These are phyloP conservation scores for Samsoniella hepiali DNA, from an alignment of 2,329 filamentous ascomycete species.

Conservation along the genomic window DNA sequence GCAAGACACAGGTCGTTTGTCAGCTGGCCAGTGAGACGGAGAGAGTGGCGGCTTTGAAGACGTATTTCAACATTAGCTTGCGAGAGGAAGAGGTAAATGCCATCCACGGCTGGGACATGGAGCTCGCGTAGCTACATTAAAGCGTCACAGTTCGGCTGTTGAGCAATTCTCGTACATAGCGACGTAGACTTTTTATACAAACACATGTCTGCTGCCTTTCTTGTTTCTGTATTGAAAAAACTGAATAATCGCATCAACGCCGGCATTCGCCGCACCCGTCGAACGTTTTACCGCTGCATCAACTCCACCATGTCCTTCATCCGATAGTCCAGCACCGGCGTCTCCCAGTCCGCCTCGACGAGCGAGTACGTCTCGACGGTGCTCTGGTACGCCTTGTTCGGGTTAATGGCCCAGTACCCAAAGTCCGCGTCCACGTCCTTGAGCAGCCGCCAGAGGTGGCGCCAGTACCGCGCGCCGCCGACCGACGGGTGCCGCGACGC, in stretches of 20 bases:
- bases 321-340: constrained; percentile 59
- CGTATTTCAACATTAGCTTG: background rate
- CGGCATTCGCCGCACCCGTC: no score
- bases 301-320: constrained; percentile 59
- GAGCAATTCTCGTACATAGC: no score
- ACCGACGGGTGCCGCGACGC: constrained; percentile 50
- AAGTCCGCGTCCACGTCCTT: constrained; percentile 59
- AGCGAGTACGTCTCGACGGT: constrained; percentile 59
- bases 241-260: background rate
- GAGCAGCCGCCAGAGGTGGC: constrained; percentile 58
- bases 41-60: background rate
- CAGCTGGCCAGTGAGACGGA: constrained; percentile 47
- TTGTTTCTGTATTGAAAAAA: background rate
- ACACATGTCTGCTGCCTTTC: no score
- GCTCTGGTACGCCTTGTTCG: constrained; percentile 58
- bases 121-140: background rate
- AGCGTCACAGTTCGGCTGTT: no score
- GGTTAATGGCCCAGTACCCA: constrained; percentile 69
- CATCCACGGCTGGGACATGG: constrained; percentile 9
- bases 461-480: constrained; percentile 64
- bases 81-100: background rate
- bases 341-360: constrained; percentile 62
- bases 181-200: background rate
- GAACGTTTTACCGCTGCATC: constrained; percentile 32
- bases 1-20: constrained; percentile 43